Evolutionary conservation across 1,284 basidiomycete genomes (phyloP).

Genomic region (Pseudozyma tsukubaensis): DNA sequence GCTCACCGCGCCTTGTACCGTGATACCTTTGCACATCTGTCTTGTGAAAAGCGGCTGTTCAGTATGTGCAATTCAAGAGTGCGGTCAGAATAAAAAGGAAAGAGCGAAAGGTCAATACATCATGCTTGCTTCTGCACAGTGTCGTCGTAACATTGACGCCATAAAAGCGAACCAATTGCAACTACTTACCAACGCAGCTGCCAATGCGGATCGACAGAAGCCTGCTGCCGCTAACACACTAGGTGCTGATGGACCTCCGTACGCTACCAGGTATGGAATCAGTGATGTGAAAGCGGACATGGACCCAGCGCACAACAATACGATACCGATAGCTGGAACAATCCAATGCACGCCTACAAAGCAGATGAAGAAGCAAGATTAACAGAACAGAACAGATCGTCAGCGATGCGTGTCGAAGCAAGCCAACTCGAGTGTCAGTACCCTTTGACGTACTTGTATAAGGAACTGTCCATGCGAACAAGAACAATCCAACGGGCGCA

Average conservation of each 20-base stretch:
- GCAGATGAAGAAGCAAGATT: not conserved
- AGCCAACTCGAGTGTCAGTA: not conserved
- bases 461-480: slow-evolving; percentile 41
- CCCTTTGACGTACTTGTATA: slow-evolving; percentile 24
- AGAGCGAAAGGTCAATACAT: too few species aligned
- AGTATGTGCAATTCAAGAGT: not conserved
- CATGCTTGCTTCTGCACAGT: too few species aligned
- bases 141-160: too few species aligned
- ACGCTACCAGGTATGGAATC: slow-evolving; percentile 43
- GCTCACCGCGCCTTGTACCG: slow-evolving; percentile 37
- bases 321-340: slow-evolving; percentile 36
- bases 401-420: not conserved
- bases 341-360: slow-evolving; percentile 40
- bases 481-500: slow-evolving; percentile 30
- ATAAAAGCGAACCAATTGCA: too few species aligned
- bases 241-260: slow-evolving; percentile 40
- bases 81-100: slow-evolving; percentile 4
- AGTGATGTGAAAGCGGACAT: slow-evolving; percentile 41
- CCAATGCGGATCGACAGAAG: slow-evolving; percentile 38
- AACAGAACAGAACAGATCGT: too few species aligned
- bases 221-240: slow-evolving; percentile 41
- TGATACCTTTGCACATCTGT: slow-evolving; percentile 37
- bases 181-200: slow-evolving; percentile 32
- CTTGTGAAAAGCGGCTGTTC: slow-evolving; percentile 33
- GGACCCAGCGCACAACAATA: slow-evolving; percentile 36